A percentile compares a stretch with the other conserved stretches of the same genome.
These are phyloP conservation scores for Nitzschia sp. DNA, from an alignment of 108 stramenopile genomes.

Conservation along the genomic window DNA sequence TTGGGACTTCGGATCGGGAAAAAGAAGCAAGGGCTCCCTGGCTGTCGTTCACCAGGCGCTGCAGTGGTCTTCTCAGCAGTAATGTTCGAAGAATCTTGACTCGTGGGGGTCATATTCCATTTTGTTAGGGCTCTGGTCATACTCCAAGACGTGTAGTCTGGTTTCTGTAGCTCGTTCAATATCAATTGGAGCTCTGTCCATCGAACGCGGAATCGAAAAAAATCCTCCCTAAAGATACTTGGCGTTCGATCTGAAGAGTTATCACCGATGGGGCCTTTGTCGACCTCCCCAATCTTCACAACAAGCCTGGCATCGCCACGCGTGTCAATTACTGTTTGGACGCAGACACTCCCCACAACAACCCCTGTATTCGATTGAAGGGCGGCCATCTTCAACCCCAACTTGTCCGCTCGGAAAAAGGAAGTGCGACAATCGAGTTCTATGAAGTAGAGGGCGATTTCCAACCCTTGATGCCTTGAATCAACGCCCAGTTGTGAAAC, in stretches of 20 bases:
- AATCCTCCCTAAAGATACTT: constrained; percentile 57
- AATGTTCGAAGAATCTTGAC: no score
- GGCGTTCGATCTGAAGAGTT: constrained; percentile 11
- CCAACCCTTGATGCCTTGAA: constrained; percentile 20
- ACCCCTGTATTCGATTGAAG: constrained; percentile 43
- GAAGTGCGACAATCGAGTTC: constrained; percentile 56
- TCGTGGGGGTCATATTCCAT: not conserved
- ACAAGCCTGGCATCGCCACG: constrained; percentile 65
- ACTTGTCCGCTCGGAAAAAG: constrained; percentile 58
- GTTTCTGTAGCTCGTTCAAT: constrained; percentile 44
- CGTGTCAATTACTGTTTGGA: constrained; percentile 80
- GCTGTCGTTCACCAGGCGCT: not conserved
- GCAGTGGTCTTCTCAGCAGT: not conserved
- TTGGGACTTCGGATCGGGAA: constrained; percentile 4
- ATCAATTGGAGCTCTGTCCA: constrained; percentile 80
- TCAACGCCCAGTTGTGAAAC: constrained; percentile 25
- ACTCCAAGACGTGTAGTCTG: not conserved
- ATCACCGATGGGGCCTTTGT: constrained; percentile 23
- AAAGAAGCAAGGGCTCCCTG: not conserved
- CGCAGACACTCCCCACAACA: constrained; percentile 70
- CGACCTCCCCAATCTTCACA: constrained; percentile 79
- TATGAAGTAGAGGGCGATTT: constrained; percentile 37
- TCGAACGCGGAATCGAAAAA: constrained; percentile 69
- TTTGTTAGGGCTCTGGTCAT: not conserved
- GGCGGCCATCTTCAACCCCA: constrained; percentile 67